phyloP scores from a whole-genome alignment of 2,329 filamentous ascomycete species.

The Scopulariopsis brevicaulis region DNA sequence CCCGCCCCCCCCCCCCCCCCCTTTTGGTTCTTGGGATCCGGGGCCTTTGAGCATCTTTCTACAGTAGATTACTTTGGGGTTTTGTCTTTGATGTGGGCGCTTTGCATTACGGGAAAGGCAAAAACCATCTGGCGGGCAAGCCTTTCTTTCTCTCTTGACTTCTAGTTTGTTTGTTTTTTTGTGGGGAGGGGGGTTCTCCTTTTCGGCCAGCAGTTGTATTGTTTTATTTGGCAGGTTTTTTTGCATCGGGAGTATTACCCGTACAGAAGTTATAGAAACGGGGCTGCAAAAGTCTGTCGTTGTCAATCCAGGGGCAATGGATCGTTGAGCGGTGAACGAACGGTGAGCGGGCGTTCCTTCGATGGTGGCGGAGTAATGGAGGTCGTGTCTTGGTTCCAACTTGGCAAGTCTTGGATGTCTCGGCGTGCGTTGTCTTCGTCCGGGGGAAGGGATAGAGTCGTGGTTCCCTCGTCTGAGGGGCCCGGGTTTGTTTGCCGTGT shows the following conservation, averaged over 20 bases:
- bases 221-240: neutral
- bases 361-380: neutral
- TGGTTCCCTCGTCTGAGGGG: neutral
- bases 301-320: no score
- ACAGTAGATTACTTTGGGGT: neutral
- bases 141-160: neutral
- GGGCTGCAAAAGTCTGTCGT: neutral
- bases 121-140: neutral
- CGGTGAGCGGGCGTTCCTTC: no score
- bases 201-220: neutral
- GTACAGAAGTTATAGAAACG: neutral
- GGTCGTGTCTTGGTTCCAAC: neutral
- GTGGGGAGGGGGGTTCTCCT: no score
- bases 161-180: no score
- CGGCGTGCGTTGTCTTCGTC: neutral
- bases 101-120: neutral
- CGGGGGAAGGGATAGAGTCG: neutral
- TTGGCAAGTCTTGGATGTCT: neutral
- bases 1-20: neutral
- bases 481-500: no score
- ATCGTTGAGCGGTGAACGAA: no score
- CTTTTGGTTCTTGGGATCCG: neutral
- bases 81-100: neutral
- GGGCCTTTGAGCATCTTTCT: neutral
- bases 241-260: neutral